Percentiles rank a stretch among this genome's conserved stretches.
These are phyloP conservation scores for Sanghuangporus baumii DNA, from an alignment of 1,284 basidiomycete genomes.

Conservation along the genomic window DNA sequence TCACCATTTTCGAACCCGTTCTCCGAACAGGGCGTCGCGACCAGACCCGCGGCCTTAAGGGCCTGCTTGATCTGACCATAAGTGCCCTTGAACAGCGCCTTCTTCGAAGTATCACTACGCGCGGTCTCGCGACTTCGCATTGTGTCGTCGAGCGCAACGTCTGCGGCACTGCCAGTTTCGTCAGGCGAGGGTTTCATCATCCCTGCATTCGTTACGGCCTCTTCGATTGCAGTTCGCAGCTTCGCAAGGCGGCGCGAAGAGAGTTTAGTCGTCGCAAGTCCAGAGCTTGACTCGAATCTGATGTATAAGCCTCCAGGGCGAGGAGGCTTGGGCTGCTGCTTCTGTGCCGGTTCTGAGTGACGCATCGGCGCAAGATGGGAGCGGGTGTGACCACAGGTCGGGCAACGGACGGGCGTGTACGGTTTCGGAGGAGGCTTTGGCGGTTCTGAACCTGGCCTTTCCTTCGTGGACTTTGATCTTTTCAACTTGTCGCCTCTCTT, in stretches of 20 bases:
- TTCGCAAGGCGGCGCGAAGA: slow-evolving; percentile 31
- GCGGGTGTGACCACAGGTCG: slow-evolving; percentile 16
- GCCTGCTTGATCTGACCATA: slow-evolving; percentile 45
- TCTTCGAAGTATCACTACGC: slow-evolving; percentile 21
- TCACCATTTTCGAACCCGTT: slow-evolving; percentile 33
- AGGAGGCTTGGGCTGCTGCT: slow-evolving; percentile 9
- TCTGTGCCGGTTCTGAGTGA: slow-evolving; percentile 20
- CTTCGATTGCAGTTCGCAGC: slow-evolving; percentile 37
- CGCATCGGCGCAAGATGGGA: slow-evolving; percentile 3
- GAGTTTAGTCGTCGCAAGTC: slow-evolving; percentile 11
- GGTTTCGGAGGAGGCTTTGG: slow-evolving; percentile 10
- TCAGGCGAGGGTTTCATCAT: slow-evolving; percentile 35
- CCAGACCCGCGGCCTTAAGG: slow-evolving; percentile 37
- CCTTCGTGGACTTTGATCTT: slow-evolving; percentile 13
- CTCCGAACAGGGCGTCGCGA: slow-evolving; percentile 33
- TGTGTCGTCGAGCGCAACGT: slow-evolving; percentile 21
- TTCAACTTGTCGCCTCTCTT: slow-evolving; percentile 18
- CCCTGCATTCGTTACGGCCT: slow-evolving; percentile 41
- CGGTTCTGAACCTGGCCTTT: slow-evolving; percentile 16
- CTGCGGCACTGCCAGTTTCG: slow-evolving; percentile 19
- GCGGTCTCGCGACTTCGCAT: slow-evolving; percentile 4
- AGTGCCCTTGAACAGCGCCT: slow-evolving; percentile 40
- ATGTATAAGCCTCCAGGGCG: slow-evolving; percentile 34
- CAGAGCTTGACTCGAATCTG: slow-evolving; percentile 27
- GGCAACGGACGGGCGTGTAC: slow-evolving; percentile 15